phyloP scores from a whole-genome alignment of 1,139 yeast species.

The Hyphopichia khmerensis region DNA sequence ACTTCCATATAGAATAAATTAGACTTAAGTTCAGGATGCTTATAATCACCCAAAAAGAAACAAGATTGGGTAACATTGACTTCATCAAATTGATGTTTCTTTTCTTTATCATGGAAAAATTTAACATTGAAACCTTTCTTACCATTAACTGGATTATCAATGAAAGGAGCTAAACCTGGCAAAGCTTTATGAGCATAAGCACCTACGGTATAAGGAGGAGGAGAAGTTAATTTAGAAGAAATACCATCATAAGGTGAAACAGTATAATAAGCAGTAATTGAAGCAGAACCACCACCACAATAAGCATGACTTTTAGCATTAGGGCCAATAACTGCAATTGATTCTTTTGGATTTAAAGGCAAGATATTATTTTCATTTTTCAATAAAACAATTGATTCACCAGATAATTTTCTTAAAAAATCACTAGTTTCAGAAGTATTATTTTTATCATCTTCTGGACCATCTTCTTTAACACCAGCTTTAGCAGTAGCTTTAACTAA shows the following conservation, averaged over 20 bases:
- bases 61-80: slow-evolving; percentile 29
- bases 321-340: slow-evolving; percentile 39
- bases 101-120: slow-evolving; percentile 32
- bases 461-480: slow-evolving; percentile 43
- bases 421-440: slow-evolving; percentile 44
- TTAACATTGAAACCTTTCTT: slow-evolving; percentile 36
- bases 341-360: slow-evolving; percentile 34
- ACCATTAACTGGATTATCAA: slow-evolving; percentile 27
- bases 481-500: slow-evolving; percentile 43
- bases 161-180: slow-evolving; percentile 26
- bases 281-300: slow-evolving; percentile 41
- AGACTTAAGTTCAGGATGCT: slow-evolving; percentile 23
- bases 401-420: slow-evolving; percentile 47
- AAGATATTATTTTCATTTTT: slow-evolving; percentile 46
- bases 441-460: slow-evolving; percentile 35
- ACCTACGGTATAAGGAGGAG: slow-evolving; percentile 26
- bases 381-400: slow-evolving; percentile 53
- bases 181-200: slow-evolving; percentile 28
- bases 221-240: slow-evolving; percentile 14
- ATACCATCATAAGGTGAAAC: slow-evolving; percentile 36
- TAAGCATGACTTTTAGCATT: slow-evolving; percentile 29
- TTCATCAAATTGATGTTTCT: slow-evolving; percentile 38
- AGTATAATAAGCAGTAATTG: slow-evolving; percentile 29
- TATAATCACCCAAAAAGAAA: slow-evolving; percentile 50
- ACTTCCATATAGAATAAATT: slow-evolving; percentile 41